Evolutionary conservation across 345 rosid species (phyloP).

Genomic region (Camelina laxa): DNA sequence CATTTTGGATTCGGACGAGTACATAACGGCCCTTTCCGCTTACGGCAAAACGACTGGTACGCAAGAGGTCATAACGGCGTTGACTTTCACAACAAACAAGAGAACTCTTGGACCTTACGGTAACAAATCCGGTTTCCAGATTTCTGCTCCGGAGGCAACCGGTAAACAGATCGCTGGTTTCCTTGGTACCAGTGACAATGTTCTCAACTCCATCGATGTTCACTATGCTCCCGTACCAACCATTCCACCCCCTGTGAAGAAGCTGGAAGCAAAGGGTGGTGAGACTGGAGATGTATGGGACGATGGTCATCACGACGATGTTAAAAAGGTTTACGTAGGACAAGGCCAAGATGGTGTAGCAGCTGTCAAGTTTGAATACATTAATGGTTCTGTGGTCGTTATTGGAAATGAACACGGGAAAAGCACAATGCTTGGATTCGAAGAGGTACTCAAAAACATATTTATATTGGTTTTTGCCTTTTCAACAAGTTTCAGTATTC

Average conservation of each 20-base stretch:
- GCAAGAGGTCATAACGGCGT: slow-evolving; percentile 33
- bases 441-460: slow-evolving; percentile 21
- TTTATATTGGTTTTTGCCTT: neutral
- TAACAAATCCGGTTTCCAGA: slow-evolving; percentile 36
- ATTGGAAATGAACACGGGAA: slow-evolving; percentile 31
- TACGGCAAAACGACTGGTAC: slow-evolving; percentile 22
- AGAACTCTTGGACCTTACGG: slow-evolving; percentile 41
- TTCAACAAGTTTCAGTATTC: slow-evolving; percentile 6
- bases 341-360: slow-evolving; percentile 32
- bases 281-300: slow-evolving; percentile 40
- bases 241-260: slow-evolving; percentile 4
- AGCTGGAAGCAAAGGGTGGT: slow-evolving; percentile 41
- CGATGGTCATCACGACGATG: slow-evolving; percentile 36
- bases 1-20: slow-evolving; percentile 43
- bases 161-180: slow-evolving; percentile 45
- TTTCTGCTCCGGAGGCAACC: slow-evolving; percentile 27
- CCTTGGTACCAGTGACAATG: slow-evolving; percentile 34
- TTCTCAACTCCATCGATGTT: slow-evolving; percentile 42
- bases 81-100: slow-evolving; percentile 42
- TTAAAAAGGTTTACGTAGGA: slow-evolving; percentile 35
- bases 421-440: slow-evolving; percentile 23
- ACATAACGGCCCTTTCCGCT: slow-evolving; percentile 37
- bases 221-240: slow-evolving; percentile 38
- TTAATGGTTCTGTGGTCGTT: slow-evolving; percentile 25
- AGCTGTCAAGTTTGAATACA: slow-evolving; percentile 40